Base-by-base conservation (phyloP, 2,329 filamentous ascomycete genomes). In the Magnaporthiopsis poae region DNA sequence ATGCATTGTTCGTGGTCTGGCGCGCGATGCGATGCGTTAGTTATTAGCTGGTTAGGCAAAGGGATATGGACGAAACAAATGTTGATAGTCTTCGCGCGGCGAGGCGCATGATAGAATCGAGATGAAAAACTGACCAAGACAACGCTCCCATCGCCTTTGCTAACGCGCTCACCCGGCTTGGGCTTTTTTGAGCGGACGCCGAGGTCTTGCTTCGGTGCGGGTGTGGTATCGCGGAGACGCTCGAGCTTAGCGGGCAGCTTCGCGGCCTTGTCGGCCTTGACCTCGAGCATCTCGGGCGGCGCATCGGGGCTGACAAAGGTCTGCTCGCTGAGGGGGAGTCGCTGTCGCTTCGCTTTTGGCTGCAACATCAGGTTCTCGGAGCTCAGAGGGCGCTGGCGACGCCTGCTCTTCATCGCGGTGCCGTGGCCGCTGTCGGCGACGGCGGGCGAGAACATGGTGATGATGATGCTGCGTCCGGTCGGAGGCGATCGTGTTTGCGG, bases 1-100 rank as follows among this genome's bases (percentile, higher is more conserved):
- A 97, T 69, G 91, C 90, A 74, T 88, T 88, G 73, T 91, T 96
- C 74, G 88, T 91, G 59, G 91, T 91, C 90, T 96, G 68, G 13
- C 8, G 27, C 35, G 33, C 27, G 27, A 61, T n/a, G 33, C 15
- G 29, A 31, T 27, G 36, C 61, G 72, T 73, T 66, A 74, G 71
- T 62, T 25, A 11, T 33, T 21, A 5, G 33, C 36, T 18, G 62
- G 46, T 62, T 29, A 33, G 12, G 33, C 8, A 59, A 18, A 52
- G 46, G 64, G 64, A 39, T 63, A 59, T 33, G 46, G n/a, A 35
- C 1, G 7, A 21, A 29, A 15, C 61, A 31, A 29, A 61, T 1
- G 18, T 61, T 33, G 60, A 33, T 52, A 21, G 52, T 31, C 29
- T 29, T 13, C 13, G 33, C 13, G 33, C 61, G 31, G 46, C 63